These are phyloP conservation scores for Astrothelium macrocarpum DNA, from an alignment of 495 filamentous ascomycete species.

Conservation along the genomic window DNA sequence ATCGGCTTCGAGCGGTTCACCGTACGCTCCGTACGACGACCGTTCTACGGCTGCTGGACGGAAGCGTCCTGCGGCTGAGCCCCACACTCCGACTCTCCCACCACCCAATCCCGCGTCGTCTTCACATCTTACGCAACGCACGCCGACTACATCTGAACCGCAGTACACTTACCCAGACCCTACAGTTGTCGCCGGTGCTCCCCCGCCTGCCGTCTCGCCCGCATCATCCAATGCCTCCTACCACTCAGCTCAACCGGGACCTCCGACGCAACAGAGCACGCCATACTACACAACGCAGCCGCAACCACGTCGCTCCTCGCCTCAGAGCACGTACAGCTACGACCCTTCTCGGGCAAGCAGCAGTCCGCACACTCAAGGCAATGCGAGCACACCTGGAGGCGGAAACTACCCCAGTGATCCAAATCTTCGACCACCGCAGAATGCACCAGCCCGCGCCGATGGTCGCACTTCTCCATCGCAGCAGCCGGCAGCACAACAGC, in stretches of 20 bases:
- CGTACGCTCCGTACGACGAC: constrained; percentile 24
- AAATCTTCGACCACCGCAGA: constrained; percentile 5
- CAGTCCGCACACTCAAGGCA: constrained; percentile 29
- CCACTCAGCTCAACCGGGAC: constrained; percentile 20
- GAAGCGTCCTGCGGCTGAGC: constrained; percentile 30
- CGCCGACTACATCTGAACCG: constrained; percentile 12
- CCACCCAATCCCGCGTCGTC: constrained; percentile 30
- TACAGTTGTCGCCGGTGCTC: constrained; percentile 22
- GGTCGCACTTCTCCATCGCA: constrained; percentile 13
- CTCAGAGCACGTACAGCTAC: constrained; percentile 28
- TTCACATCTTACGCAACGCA: constrained; percentile 20
- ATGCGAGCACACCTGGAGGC: constrained; percentile 20
- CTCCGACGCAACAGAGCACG: constrained; percentile 7
- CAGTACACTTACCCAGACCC: constrained; percentile 30
- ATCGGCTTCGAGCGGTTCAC: constrained; percentile 14
- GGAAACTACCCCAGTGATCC: constrained; percentile 1
- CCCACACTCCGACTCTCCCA: constrained; percentile 34
- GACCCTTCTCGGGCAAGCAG: constrained; percentile 27
- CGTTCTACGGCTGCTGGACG: constrained; percentile 20
- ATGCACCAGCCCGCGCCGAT: constrained; percentile 6
- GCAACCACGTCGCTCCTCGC: constrained; percentile 25
- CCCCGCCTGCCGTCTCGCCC: constrained; percentile 31
- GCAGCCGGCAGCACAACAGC: constrained; percentile 18
- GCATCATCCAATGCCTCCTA: constrained; percentile 27
- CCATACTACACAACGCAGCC: constrained; percentile 25